A percentile compares a stretch with the other conserved stretches of the same genome.
These are phyloP conservation scores for Porpolomopsis calyptriformis DNA, from an alignment of 768 basidiomycete species.

Conservation along the genomic window DNA sequence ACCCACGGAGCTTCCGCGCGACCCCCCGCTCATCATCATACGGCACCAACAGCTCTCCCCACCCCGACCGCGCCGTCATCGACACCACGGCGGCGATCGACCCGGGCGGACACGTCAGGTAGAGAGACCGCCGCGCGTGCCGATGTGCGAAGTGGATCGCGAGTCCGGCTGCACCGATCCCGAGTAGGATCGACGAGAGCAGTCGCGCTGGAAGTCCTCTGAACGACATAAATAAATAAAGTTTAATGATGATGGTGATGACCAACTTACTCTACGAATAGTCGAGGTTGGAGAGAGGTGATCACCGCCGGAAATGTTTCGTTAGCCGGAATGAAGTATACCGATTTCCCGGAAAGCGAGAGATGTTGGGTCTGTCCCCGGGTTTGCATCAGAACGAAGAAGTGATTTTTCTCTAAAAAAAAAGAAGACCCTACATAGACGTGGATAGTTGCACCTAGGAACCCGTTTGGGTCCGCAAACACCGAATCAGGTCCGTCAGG, in stretches of 20 bases:
- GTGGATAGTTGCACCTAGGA: constrained; percentile 37
- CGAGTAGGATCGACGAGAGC: constrained; percentile 38
- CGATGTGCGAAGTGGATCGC: constrained; percentile 38
- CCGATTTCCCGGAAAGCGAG: constrained; percentile 41
- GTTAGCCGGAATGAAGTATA: constrained; percentile 45
- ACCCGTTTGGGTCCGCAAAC: constrained; percentile 40
- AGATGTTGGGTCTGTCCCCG: constrained; percentile 41
- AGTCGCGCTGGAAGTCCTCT: constrained; percentile 45
- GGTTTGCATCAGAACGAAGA: not conserved
- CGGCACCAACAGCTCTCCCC: constrained; percentile 49
- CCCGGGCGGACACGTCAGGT: constrained; percentile 46
- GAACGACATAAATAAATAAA: not conserved
- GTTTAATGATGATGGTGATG: not conserved
- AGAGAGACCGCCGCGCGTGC: constrained; percentile 36
- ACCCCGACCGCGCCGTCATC: constrained; percentile 50
- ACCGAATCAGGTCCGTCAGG: constrained; percentile 31
- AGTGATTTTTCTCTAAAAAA: not conserved
- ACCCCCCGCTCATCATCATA: constrained; percentile 41
- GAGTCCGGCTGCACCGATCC: constrained; percentile 38
- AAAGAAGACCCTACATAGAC: constrained; percentile 40
- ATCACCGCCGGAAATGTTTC: constrained; percentile 28
- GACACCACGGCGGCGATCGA: constrained; percentile 48
- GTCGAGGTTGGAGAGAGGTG: constrained; percentile 33
- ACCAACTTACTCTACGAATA: constrained; percentile 46
- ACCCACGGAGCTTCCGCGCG: constrained; percentile 35